A percentile compares a stretch with the other conserved stretches of the same genome.
Evolutionary conservation across 2,329 filamentous ascomycete species (phyloP).

Genomic region (Bipolaris oryzae): DNA sequence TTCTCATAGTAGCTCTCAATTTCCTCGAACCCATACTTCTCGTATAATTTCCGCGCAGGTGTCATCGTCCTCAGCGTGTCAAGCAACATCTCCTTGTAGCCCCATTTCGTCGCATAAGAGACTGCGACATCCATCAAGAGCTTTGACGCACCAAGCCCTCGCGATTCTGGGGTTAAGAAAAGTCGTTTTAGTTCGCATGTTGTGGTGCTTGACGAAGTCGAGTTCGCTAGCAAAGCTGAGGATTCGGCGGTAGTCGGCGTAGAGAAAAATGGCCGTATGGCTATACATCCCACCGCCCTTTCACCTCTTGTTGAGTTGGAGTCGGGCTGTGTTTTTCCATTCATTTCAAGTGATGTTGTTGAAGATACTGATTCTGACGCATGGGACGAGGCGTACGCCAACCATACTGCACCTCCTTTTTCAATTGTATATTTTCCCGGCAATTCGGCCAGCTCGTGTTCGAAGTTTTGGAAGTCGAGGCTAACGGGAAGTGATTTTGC

Average conservation of each 20-base stretch:
- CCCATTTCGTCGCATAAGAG: constrained; percentile 52
- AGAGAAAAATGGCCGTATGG: constrained; percentile 52
- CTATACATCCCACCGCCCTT: constrained; percentile 57
- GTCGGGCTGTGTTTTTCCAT: background rate
- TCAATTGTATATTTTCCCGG: constrained; percentile 60
- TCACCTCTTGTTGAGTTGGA: constrained; percentile 1
- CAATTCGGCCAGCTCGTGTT: constrained; percentile 57
- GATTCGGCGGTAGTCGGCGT: constrained; percentile 8
- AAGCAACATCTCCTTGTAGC: constrained; percentile 60
- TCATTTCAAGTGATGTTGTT: background rate
- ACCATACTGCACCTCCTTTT: constrained; percentile 55
- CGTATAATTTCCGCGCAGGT: constrained; percentile 58
- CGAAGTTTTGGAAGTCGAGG: constrained; percentile 63
- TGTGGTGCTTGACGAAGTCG: constrained; percentile 5
- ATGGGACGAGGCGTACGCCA: constrained; percentile 46
- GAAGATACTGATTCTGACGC: background rate
- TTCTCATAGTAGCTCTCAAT: constrained; percentile 62
- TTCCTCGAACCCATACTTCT: constrained; percentile 58
- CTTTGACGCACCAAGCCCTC: constrained; percentile 58
- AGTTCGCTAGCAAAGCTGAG: constrained; percentile 9
- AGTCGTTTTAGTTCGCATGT: constrained; percentile 65
- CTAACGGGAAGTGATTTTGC: constrained; percentile 57
- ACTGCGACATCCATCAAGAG: constrained; percentile 56
- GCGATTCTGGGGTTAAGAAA: constrained; percentile 56
- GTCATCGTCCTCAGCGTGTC: constrained; percentile 63